Base-by-base conservation (phyloP, 192 early-diverging fungal species). In the Jimgerdemannia lactiflua region DNA sequence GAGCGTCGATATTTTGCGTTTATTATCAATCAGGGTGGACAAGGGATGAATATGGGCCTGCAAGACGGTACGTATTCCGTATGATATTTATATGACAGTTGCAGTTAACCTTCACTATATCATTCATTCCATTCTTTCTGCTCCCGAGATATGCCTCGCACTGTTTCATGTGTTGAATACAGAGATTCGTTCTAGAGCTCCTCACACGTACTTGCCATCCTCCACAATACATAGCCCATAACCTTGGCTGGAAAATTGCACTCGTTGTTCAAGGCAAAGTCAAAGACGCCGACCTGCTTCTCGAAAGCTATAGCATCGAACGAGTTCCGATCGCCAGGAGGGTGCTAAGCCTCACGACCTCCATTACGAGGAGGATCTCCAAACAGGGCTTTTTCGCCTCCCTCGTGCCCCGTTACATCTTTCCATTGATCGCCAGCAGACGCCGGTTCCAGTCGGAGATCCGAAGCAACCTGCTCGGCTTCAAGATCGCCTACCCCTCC, bases 201-300 rank as follows among this genome's bases (percentile, higher is more conserved):
- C 19, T 6, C 67, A 6, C 29, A 29, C 29, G 29, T 29, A 0
- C 29, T 29, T 29, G 29, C 29, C 29, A 29, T 29, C 29, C 40
- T 41, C 63, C 41, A 42, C 39, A 1, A 1, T 29, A 29, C 29
- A 29, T 81, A 81, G 82, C 83, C 10, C 68, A 80, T 17, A 84
- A 86, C 40, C 54, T 88, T 43, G 81, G 80, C 11, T 88, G 86
- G 86, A 88, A 86, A 68, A 70, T 88, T 11, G 79, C 86, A 0
- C 54, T 78, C 14, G 85, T 83, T 4, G 42, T 86, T 18, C 80
- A 82, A 0, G 71, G 74, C 20, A 63, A 65, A 39, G 75, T 77
- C 3, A 39, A 54, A 2, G 73, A 79, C 10, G 77, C 77, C 4
- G 77, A 77, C 19, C 39, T 70, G 3, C 43, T 86, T 4, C 39